Percentiles rank a stretch among this genome's conserved stretches.
These are phyloP conservation scores for Hypoxylon lenormandii DNA, from an alignment of 495 filamentous ascomycete species.

Conservation along the genomic window DNA sequence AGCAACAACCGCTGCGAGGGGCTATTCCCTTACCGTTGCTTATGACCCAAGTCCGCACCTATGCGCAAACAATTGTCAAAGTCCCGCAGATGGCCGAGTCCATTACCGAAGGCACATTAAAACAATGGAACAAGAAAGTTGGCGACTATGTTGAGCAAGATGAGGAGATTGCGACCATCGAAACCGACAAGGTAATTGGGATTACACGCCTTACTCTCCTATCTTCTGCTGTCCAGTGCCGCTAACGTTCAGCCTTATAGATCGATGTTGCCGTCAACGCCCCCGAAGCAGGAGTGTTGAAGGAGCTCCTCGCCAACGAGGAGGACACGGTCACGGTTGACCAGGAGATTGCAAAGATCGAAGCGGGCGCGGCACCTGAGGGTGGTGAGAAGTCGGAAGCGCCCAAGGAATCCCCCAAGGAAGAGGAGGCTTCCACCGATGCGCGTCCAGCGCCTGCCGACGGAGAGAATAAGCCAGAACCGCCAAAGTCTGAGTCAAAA, in stretches of 20 bases:
- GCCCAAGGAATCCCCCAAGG: conserved; percentile 71
- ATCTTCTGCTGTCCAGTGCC: conserved; percentile 28
- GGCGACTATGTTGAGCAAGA: conserved; percentile 95
- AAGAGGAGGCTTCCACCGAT: conserved; percentile 65
- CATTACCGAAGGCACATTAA: conserved; percentile 96
- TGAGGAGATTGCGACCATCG: conserved; percentile 98
- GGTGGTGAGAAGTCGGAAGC: conserved; percentile 66
- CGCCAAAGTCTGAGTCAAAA: conserved; percentile 46
- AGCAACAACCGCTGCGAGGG: conserved; percentile 53
- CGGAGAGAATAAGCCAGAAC: conserved; percentile 60
- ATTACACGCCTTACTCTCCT: conserved; percentile 14
- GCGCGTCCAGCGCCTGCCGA: conserved; percentile 69
- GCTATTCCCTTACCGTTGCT: conserved; percentile 54
- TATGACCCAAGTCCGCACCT: conserved; percentile 65
- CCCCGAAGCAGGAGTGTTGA: conserved; percentile 88
- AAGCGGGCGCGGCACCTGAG: conserved; percentile 75
- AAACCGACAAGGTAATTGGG: conserved; percentile 94
- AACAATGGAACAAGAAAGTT: conserved; percentile 93
- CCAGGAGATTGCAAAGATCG: conserved; percentile 86
- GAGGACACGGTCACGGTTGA: conserved; percentile 96
- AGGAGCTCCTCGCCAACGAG: conserved; percentile 90
- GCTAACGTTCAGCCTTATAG: conserved; percentile 57
- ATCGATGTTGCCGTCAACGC: conserved; percentile 97
- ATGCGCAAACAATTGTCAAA: conserved; percentile 86
- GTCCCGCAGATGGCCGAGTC: conserved; percentile 99